phyloP scores from a whole-genome alignment of 768 basidiomycete genomes.

The Tricholoma bakamatsutake region DNA sequence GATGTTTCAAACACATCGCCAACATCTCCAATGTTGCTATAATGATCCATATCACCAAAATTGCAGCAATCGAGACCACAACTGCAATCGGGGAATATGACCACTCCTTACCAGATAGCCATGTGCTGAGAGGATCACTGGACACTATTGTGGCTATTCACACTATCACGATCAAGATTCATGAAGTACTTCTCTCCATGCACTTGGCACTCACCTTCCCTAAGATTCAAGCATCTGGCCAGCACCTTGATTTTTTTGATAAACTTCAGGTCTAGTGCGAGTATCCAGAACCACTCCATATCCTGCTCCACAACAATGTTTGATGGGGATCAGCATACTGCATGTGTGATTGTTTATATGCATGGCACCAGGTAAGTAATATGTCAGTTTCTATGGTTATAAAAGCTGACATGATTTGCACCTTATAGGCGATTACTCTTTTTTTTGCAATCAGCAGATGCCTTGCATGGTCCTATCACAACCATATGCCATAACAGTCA shows the following conservation, averaged over 20 bases:
- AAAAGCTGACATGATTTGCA: neutral
- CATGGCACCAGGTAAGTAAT: slow-evolving; percentile 7
- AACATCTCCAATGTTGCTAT: slow-evolving; percentile 18
- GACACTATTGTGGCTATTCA: slow-evolving; percentile 25
- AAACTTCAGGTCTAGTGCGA: slow-evolving; percentile 14
- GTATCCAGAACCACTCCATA: slow-evolving; percentile 11
- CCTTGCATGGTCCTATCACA: slow-evolving; percentile 7
- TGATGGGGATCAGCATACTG: slow-evolving; percentile 12
- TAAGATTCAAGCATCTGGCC: slow-evolving; percentile 18
- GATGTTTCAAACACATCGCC: slow-evolving; percentile 24
- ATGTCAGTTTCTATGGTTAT: slow-evolving; percentile 2
- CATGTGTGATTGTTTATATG: slow-evolving; percentile 3
- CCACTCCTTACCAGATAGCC: slow-evolving; percentile 16
- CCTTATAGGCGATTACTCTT: slow-evolving; percentile 12
- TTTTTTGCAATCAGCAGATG: slow-evolving; percentile 10
- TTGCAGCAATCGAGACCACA: slow-evolving; percentile 18
- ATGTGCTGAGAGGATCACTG: slow-evolving; percentile 19
- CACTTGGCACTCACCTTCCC: neutral
- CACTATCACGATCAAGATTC: slow-evolving; percentile 26
- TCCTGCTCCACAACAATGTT: slow-evolving; percentile 15
- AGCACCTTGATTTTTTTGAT: slow-evolving; percentile 19
- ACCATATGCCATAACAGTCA: slow-evolving; percentile 1
- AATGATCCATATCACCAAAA: slow-evolving; percentile 25
- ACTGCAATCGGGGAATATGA: slow-evolving; percentile 30
- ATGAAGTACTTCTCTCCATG: neutral